phyloP scores from a whole-genome alignment of 371 early-diverging fungal species.

The Saksenaea oblongispora region DNA sequence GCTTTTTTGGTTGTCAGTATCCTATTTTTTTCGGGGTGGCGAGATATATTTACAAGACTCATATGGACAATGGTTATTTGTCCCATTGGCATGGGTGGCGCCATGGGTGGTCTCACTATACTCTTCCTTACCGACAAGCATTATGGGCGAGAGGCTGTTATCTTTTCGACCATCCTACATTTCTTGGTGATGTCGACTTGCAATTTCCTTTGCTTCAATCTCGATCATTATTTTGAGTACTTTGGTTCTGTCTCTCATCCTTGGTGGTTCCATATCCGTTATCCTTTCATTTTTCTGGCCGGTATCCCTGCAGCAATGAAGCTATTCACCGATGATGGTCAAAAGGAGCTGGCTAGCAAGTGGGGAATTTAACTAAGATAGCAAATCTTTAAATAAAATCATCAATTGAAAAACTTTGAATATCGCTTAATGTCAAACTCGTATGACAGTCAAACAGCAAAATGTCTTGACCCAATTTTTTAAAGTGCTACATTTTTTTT shows the following conservation, averaged over 20 bases:
- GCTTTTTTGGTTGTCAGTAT: constrained; percentile 8
- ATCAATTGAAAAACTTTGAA: too few species aligned
- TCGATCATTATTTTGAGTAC: constrained; percentile 8
- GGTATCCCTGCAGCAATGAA: constrained; percentile 10
- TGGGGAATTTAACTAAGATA: constrained; percentile 9
- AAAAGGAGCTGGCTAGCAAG: constrained; percentile 7
- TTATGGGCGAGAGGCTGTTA: constrained; percentile 2
- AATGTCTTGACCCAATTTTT: too few species aligned
- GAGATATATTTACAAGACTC: constrained; percentile 7
- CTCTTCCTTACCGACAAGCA: constrained; percentile 13
- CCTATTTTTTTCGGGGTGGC: constrained; percentile 7
- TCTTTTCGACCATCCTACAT: constrained; percentile 7
- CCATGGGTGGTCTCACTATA: constrained; percentile 7
- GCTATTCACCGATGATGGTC: constrained; percentile 14
- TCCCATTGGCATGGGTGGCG: constrained; percentile 11
- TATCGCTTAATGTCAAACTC: too few species aligned
- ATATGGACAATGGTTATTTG: constrained; percentile 16
- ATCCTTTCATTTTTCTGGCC: constrained; percentile 13
- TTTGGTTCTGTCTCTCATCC: constrained; percentile 12
- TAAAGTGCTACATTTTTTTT: too few species aligned
- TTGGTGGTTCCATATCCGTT: constrained; percentile 13
- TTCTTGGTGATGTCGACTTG: constrained; percentile 10
- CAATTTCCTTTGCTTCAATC: constrained; percentile 11
- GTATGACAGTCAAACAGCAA: too few species aligned
- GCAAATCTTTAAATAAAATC: background rate